A percentile compares a stretch with the other conserved stretches of the same genome.
These are phyloP conservation scores for Eimeria necatrix DNA, from an alignment of 169 alveolate species.

Conservation along the genomic window DNA sequence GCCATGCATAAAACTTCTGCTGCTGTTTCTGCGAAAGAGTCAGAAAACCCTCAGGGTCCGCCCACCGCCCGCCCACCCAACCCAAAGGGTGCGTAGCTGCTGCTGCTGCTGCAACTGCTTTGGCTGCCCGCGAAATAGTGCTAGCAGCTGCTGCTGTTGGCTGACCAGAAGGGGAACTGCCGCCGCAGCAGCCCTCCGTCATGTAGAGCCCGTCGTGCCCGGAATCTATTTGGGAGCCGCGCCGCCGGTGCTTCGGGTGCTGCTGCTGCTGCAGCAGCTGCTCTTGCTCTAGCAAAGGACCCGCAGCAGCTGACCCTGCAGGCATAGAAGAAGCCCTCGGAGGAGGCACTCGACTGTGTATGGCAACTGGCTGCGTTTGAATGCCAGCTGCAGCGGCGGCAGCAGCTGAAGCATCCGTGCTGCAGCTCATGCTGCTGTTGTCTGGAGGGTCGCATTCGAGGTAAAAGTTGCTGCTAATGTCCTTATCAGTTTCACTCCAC, in stretches of 20 bases:
- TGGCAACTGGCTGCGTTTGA: conserved; percentile 41
- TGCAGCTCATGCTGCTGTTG: background rate
- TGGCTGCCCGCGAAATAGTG: background rate
- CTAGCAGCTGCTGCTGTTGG: background rate
- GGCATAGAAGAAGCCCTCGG: background rate
- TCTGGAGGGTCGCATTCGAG: conserved; percentile 76
- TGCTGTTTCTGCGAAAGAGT: conserved; percentile 87
- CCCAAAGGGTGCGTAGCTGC: conserved; percentile 65
- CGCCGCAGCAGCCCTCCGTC: conserved; percentile 13
- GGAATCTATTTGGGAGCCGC: background rate
- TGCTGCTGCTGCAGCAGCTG: conserved; percentile 36
- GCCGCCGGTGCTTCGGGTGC: background rate
- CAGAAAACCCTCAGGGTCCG: conserved; percentile 90
- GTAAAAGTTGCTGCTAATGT: conserved; percentile 83
- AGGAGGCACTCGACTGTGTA: conserved; percentile 68
- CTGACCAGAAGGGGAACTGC: background rate
- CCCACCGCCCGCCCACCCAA: conserved; percentile 86
- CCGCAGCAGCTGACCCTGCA: conserved; percentile 13
- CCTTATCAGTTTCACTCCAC: conserved; percentile 85
- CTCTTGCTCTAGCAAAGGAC: background rate
- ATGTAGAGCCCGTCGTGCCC: background rate
- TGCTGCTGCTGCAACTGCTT: conserved; percentile 75
- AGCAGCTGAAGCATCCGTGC: background rate
- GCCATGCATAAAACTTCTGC: conserved; percentile 86
- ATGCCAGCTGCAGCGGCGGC: conserved; percentile 30